phyloP scores from a whole-genome alignment of 805 yeast species.

The Zygosaccharomyces rouxii region DNA sequence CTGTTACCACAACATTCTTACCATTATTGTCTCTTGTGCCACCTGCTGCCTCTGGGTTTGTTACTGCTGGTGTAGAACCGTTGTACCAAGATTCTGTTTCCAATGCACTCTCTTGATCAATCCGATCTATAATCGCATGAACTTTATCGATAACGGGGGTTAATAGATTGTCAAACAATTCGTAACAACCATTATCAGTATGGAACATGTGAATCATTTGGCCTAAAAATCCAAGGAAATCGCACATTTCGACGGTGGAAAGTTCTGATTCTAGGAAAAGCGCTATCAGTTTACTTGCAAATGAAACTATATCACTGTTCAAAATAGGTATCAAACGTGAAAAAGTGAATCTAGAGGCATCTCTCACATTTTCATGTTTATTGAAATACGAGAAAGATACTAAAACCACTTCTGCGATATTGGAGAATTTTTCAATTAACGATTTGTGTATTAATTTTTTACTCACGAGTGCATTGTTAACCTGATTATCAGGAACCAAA shows the following conservation, averaged over 20 bases:
- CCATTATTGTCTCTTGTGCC: slow-evolving; percentile 9
- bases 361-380: slow-evolving; percentile 66
- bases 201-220: slow-evolving; percentile 80
- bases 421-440: slow-evolving; percentile 48
- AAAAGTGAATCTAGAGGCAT: slow-evolving; percentile 80
- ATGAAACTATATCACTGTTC: slow-evolving; percentile 46
- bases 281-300: slow-evolving; percentile 66
- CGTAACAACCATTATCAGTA: slow-evolving; percentile 62
- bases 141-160: slow-evolving; percentile 70
- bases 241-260: slow-evolving; percentile 62
- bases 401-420: slow-evolving; percentile 75
- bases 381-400: slow-evolving; percentile 77
- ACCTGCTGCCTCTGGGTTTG: not conserved
- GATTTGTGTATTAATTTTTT: slow-evolving; percentile 30
- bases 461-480: slow-evolving; percentile 35
- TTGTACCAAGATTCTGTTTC: slow-evolving; percentile 13
- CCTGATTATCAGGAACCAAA: slow-evolving; percentile 38
- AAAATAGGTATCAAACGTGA: slow-evolving; percentile 81
- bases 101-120: slow-evolving; percentile 38
- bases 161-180: slow-evolving; percentile 65
- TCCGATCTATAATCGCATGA: slow-evolving; percentile 45
- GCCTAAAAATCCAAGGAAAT: slow-evolving; percentile 79
- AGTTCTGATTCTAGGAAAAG: slow-evolving; percentile 55
- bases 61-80: not conserved
- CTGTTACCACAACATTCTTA: slow-evolving; percentile 45